These are phyloP conservation scores for Paecilomyces dactylethromorphus DNA, from an alignment of 2,329 filamentous ascomycete genomes.

Conservation along the genomic window DNA sequence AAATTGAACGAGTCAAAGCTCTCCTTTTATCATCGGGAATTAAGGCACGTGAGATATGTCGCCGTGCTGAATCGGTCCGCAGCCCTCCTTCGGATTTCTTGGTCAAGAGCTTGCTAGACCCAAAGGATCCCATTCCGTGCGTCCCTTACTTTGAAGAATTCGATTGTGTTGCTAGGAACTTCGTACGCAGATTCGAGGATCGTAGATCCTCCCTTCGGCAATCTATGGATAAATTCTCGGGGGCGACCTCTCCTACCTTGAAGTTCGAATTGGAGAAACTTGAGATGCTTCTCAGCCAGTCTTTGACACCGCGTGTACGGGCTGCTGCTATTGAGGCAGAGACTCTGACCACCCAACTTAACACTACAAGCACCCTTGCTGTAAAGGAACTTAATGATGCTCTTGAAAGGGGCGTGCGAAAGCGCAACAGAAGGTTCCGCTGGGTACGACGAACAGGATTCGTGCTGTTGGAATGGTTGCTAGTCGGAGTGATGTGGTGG, in stretches of 20 bases:
- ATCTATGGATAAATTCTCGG: slow-evolving; percentile 41
- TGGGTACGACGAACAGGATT: slow-evolving; percentile 73
- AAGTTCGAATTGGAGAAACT: slow-evolving; percentile 37
- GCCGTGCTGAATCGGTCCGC: slow-evolving; percentile 51
- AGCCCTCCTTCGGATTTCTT: slow-evolving; percentile 29
- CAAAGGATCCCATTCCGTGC: slow-evolving; percentile 27
- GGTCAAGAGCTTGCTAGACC: slow-evolving; percentile 20
- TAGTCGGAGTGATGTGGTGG: slow-evolving; percentile 89
- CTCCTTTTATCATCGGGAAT: slow-evolving; percentile 79
- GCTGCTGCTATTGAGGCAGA: slow-evolving; percentile 72
- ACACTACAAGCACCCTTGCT: slow-evolving; percentile 67
- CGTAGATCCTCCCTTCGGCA: slow-evolving; percentile 38
- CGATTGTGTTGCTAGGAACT: slow-evolving; percentile 46
- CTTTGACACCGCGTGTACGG: slow-evolving; percentile 55
- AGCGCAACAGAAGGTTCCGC: slow-evolving; percentile 66
- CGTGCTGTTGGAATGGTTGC: slow-evolving; percentile 76
- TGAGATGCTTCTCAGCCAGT: slow-evolving; percentile 41
- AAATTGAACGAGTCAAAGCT: slow-evolving; percentile 71
- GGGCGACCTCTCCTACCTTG: slow-evolving; percentile 39
- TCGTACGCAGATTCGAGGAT: slow-evolving; percentile 43
- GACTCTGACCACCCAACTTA: slow-evolving; percentile 67
- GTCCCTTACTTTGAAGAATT: slow-evolving; percentile 47
- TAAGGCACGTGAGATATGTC: slow-evolving; percentile 74
- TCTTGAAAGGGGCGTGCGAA: slow-evolving; percentile 62
- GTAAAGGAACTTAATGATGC: slow-evolving; percentile 75